Conservation (phyloP, 2,329 filamentous ascomycete species). For the Aureobasidium pullulans region DNA sequence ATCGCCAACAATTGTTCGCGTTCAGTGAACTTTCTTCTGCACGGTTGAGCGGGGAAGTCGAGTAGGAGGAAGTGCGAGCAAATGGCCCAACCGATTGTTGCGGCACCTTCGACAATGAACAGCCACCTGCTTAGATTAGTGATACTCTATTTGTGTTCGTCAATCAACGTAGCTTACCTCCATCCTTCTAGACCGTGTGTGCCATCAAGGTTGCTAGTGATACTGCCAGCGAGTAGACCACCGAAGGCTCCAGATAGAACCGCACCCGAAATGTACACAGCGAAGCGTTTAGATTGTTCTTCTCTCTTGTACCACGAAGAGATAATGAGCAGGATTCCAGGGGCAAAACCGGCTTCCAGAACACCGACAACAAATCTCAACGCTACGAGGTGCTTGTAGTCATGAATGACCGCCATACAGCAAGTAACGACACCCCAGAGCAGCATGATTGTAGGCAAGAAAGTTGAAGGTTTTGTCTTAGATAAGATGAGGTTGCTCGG, state of each 20-base stretch:
- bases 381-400: slow-evolving; percentile 43
- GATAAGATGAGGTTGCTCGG: slow-evolving; percentile 48
- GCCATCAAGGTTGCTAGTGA: slow-evolving; percentile 31
- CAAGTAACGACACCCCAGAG: slow-evolving; percentile 46
- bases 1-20: slow-evolving; percentile 16
- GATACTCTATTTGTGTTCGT: slow-evolving; percentile 22
- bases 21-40: slow-evolving; percentile 20
- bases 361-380: slow-evolving; percentile 50
- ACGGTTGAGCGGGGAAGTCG: slow-evolving; percentile 48
- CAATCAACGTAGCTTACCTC: slow-evolving; percentile 28
- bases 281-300: slow-evolving; percentile 51
- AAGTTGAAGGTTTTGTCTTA: slow-evolving; percentile 44
- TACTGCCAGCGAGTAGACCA: slow-evolving; percentile 34
- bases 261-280: slow-evolving; percentile 51
- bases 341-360: slow-evolving; percentile 36
- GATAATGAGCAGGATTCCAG: slow-evolving; percentile 26
- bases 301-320: slow-evolving; percentile 36
- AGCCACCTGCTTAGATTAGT: slow-evolving; percentile 24
- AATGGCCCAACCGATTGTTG: slow-evolving; percentile 29
- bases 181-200: slow-evolving; percentile 34
- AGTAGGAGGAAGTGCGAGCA: slow-evolving; percentile 30
- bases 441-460: slow-evolving; percentile 46
- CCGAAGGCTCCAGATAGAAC: slow-evolving; percentile 45
- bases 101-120: slow-evolving; percentile 35
- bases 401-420: slow-evolving; percentile 44